phyloP scores from a whole-genome alignment of 371 early-diverging fungal genomes.

The Basidiobolus meristosporus region DNA sequence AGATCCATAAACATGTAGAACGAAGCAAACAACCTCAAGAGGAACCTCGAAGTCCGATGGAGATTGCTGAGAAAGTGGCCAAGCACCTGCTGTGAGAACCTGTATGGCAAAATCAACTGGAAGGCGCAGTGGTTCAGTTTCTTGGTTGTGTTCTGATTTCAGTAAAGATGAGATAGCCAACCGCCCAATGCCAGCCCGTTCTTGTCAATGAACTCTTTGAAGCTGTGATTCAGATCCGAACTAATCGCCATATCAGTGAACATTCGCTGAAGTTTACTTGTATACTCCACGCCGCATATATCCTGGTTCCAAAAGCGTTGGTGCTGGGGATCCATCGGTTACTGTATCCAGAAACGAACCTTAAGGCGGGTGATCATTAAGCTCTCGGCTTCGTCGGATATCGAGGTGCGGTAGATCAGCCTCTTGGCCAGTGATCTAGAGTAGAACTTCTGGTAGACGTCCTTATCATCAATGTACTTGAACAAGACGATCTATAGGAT shows the following conservation, averaged over 20 bases:
- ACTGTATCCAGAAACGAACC: slow-evolving; percentile 7
- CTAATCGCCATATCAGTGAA: slow-evolving; percentile 72
- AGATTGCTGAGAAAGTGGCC: slow-evolving; percentile 56
- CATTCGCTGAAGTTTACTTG: slow-evolving; percentile 76
- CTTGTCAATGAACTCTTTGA: slow-evolving; percentile 24
- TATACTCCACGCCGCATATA: slow-evolving; percentile 76
- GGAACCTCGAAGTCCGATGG: slow-evolving; percentile 41
- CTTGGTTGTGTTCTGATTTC: too few species aligned
- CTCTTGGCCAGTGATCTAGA: slow-evolving; percentile 57
- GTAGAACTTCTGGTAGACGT: slow-evolving; percentile 76
- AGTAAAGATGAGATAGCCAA: slow-evolving; percentile 4
- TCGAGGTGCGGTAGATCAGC: slow-evolving; percentile 47
- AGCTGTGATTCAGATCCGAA: slow-evolving; percentile 42
- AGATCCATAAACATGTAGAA: neutral
- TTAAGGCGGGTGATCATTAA: slow-evolving; percentile 48
- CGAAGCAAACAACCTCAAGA: slow-evolving; percentile 20
- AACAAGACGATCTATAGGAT: slow-evolving; percentile 62
- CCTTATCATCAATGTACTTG: slow-evolving; percentile 77
- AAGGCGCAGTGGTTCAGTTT: neutral
- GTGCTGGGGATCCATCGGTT: neutral
- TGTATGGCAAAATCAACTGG: slow-evolving; percentile 52
- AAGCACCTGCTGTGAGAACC: slow-evolving; percentile 75
- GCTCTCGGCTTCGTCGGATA: slow-evolving; percentile 53
- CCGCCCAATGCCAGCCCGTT: slow-evolving; percentile 15
- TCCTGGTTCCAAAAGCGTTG: slow-evolving; percentile 3